These are phyloP conservation scores for Aspergillus novoparasiticus DNA, from an alignment of 2,329 filamentous ascomycete species.

Conservation along the genomic window DNA sequence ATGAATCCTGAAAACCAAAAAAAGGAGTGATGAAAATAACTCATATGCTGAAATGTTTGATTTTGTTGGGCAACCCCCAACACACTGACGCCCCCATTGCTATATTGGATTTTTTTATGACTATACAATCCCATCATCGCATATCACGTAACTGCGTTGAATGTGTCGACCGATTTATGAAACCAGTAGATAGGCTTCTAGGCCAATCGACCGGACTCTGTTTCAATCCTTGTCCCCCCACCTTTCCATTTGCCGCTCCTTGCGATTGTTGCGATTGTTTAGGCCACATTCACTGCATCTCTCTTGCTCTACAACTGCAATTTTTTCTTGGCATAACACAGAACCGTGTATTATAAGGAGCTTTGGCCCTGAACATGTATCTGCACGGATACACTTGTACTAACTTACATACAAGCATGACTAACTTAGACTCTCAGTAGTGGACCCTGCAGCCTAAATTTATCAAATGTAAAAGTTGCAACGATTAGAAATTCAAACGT, in stretches of 20 bases:
- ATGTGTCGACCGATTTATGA: conserved; percentile 13
- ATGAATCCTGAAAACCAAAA: conserved; percentile 23
- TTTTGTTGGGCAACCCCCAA: conserved; percentile 15
- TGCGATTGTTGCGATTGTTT: background rate
- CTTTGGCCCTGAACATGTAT: background rate
- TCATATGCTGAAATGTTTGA: conserved; percentile 15
- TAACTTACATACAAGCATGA: background rate
- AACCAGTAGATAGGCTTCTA: conserved; percentile 8
- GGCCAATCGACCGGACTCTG: background rate
- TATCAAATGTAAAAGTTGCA: background rate
- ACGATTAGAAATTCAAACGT: background rate
- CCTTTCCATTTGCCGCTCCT: background rate
- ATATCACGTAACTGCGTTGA: conserved; percentile 22
- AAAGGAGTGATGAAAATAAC: conserved; percentile 23
- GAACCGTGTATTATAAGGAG: background rate
- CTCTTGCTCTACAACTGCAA: background rate
- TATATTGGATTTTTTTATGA: conserved; percentile 5
- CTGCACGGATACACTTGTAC: background rate
- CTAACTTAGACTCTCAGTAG: background rate
- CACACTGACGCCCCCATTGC: conserved; percentile 9
- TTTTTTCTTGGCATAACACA: background rate
- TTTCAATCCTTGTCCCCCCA: background rate
- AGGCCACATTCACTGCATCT: background rate
- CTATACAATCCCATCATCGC: conserved; percentile 17
- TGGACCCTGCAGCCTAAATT: background rate